Base-by-base conservation (phyloP, 306 rosid species). In the Sphenostylis stenocarpa region DNA sequence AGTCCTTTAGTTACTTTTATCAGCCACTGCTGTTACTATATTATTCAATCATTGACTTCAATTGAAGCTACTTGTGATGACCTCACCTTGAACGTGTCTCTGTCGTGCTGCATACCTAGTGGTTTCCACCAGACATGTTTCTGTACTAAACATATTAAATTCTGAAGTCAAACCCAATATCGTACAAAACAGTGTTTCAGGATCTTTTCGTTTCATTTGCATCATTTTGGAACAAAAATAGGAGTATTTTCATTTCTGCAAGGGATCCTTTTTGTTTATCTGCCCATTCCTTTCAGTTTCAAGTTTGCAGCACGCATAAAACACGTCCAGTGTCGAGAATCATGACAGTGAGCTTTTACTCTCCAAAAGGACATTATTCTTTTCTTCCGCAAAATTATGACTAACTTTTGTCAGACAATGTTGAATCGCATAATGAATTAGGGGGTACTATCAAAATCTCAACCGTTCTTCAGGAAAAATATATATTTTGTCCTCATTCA, bases 61-160 rank as follows among this genome's bases (percentile, higher is more conserved):
- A 52, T 52, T 20, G 2, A 19, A 52, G 58, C 29, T 21, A 14
- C 53, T 53, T 65, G 38, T 44, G 47, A 36, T 83, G 68, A 67
- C 62, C 61, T 67, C 72, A 65, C 8, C 13, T 13, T 38, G 73
- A 78, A 78, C 77, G 60, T 58, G 75, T 55, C 71, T 34, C 63
- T 12, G 13, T 44, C 74, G 6, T 70, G 38, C 65, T 15, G 26
- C n/a, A n/a, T n/a, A 3, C 5, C 29, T 29, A 6, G 58, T 52
- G 58, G 67, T 73, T 39, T 58, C 53, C 62, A 77, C 45, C 80
- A 45, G 21, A 41, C 49, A 21, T 28, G 57, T 17, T 20, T 9
- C n/a, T 52, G 14, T 44, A 38, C 7, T 4, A 21, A 33, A 43
- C 24, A 43, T 51, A 58, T 17, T 26, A 39, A 38, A 71, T 36